A percentile compares a stretch with the other conserved stretches of the same genome.
phyloP scores from a whole-genome alignment of 2,329 filamentous ascomycete genomes.

The Paraphaeosphaeria sporulosa region DNA sequence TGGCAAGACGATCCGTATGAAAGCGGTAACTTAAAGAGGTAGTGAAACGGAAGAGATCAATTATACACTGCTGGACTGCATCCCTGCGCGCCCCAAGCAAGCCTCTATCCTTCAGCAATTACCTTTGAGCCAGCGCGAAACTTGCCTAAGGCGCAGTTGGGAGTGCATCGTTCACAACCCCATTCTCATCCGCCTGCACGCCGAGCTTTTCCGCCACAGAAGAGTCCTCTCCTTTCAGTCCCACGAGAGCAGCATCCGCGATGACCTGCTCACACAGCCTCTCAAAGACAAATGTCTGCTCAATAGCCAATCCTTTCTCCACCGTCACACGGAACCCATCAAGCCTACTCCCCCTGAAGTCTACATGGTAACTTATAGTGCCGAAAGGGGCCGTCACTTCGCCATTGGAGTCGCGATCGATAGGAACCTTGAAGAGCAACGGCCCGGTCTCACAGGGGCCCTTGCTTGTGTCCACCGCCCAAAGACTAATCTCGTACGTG shows the following conservation, averaged over 20 bases:
- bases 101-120: too few relatives aligned
- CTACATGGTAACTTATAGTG: not conserved
- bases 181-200: not conserved
- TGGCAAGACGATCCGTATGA: too few relatives aligned
- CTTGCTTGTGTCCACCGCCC: not conserved
- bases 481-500: conserved; percentile 7
- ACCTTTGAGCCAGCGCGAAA: not conserved
- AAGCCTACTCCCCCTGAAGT: conserved; percentile 10
- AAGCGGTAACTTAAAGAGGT: too few relatives aligned
- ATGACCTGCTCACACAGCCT: not conserved
- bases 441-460: not conserved
- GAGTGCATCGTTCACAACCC: not conserved
- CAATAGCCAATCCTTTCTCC: not conserved
- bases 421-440: not conserved
- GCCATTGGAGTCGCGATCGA: conserved; percentile 3
- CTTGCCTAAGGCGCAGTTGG: not conserved
- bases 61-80: too few relatives aligned
- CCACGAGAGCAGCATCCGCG: not conserved
- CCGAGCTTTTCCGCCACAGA: not conserved
- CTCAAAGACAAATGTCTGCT: not conserved
- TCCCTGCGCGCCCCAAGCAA: too few relatives aligned
- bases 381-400: not conserved
- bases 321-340: conserved; percentile 1
- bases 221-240: not conserved
- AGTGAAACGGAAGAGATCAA: too few relatives aligned